Percentiles rank a stretch among this genome's conserved stretches.
phyloP scores from a whole-genome alignment of 129 eudicot genomes.

The Chrysanthemum makinoi region DNA sequence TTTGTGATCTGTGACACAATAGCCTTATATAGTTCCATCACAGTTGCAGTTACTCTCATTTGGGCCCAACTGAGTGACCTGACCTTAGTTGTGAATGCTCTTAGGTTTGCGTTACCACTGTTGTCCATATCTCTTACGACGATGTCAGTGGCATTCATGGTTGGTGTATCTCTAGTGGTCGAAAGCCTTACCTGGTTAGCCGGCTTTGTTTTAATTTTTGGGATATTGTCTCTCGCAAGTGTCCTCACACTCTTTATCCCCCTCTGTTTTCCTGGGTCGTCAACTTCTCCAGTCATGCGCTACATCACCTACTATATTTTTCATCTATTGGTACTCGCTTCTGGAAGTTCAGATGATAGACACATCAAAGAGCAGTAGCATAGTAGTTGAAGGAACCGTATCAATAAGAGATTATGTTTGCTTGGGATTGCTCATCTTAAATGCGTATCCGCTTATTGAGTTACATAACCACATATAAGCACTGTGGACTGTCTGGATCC shows the following conservation, averaged over 20 bases:
- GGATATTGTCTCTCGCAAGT: constrained; percentile 1
- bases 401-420: too few relatives aligned
- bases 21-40: constrained; percentile 38
- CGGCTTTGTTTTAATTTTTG: neutral
- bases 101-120: constrained; percentile 34
- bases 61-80: constrained; percentile 50
- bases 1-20: constrained; percentile 45
- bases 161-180: constrained; percentile 5
- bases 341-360: constrained; percentile 7
- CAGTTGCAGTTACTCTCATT: constrained; percentile 39
- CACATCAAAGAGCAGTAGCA: neutral
- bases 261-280: neutral
- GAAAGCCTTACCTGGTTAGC: neutral
- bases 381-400: too few relatives aligned
- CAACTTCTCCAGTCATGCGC: constrained; percentile 5
- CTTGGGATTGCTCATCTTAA: too few relatives aligned
- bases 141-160: neutral
- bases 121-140: constrained; percentile 4
- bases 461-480: too few relatives aligned
- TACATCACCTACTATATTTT: constrained; percentile 2
- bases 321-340: constrained; percentile 1
- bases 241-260: neutral
- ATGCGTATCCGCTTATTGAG: too few relatives aligned
- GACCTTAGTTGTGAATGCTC: constrained; percentile 18
- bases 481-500: too few relatives aligned